These are phyloP conservation scores for Thelonectria olida DNA, from an alignment of 2,329 filamentous ascomycete genomes.

Conservation along the genomic window DNA sequence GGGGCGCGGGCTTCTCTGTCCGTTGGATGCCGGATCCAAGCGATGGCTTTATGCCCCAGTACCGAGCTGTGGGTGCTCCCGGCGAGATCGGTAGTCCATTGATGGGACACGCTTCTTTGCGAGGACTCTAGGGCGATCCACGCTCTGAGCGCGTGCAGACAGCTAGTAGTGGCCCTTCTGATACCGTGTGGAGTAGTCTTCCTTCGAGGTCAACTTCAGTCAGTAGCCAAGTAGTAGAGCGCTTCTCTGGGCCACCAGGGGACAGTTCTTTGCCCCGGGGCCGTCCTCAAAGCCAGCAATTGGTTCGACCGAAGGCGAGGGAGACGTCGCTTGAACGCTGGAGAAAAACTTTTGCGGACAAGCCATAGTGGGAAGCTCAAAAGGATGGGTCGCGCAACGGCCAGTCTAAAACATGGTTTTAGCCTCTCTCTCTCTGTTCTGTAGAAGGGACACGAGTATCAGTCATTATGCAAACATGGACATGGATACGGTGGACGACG, in stretches of 20 bases:
- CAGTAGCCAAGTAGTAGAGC: neutral
- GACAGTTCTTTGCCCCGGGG: neutral
- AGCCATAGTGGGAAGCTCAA: neutral
- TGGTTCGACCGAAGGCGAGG: neutral
- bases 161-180: neutral
- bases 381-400: too few relatives aligned
- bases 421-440: neutral
- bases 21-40: constrained; percentile 65
- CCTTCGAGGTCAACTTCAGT: neutral
- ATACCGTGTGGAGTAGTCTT: neutral
- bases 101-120: constrained; percentile 52
- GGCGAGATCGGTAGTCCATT: constrained; percentile 77
- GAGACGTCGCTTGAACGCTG: neutral
- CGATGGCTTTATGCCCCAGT: constrained; percentile 51
- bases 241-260: too few relatives aligned
- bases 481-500: constrained; percentile 17
- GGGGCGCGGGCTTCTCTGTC: constrained; percentile 52
- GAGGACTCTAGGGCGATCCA: constrained; percentile 46
- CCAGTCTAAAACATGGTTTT: too few relatives aligned
- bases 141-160: constrained; percentile 16
- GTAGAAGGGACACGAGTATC: neutral
- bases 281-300: neutral
- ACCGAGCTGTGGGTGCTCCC: constrained; percentile 63
- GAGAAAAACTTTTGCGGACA: neutral
- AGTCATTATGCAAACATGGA: constrained; percentile 2